Percentiles rank a stretch among this genome's conserved stretches.
These are phyloP conservation scores for Phytopythium litorale DNA, from an alignment of 352 stramenopile genomes.

Conservation along the genomic window DNA sequence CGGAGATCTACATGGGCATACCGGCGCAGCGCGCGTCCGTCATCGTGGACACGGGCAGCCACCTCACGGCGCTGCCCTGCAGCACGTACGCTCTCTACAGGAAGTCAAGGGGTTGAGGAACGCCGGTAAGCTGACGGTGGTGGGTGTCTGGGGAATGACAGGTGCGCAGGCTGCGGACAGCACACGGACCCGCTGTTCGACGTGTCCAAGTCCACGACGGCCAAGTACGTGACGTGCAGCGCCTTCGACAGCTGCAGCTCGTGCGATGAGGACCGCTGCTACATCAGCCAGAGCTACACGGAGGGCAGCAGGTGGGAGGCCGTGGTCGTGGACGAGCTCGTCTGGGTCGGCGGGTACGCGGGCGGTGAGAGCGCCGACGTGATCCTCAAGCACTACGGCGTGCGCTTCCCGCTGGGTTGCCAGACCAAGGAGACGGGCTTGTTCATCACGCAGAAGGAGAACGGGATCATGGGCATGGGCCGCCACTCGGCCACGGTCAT, in stretches of 20 bases:
- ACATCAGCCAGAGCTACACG: constrained; percentile 81
- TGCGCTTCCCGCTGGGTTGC: constrained; percentile 75
- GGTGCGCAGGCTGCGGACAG: constrained; percentile 56
- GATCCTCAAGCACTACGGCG: constrained; percentile 57
- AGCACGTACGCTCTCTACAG: constrained; percentile 22
- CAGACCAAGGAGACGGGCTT: constrained; percentile 81
- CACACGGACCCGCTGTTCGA: constrained; percentile 80
- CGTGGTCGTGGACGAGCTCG: constrained; percentile 72
- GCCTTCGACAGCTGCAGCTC: constrained; percentile 45
- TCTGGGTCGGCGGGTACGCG: constrained; percentile 71
- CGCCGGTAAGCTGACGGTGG: not conserved
- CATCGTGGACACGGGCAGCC: constrained; percentile 82
- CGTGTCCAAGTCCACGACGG: constrained; percentile 71
- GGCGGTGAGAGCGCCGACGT: constrained; percentile 35
- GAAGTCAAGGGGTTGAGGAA: no score
- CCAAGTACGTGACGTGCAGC: constrained; percentile 58
- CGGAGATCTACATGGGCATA: constrained; percentile 77
- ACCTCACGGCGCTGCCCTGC: constrained; percentile 76
- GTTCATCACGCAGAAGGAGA: constrained; percentile 85
- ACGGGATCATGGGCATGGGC: constrained; percentile 89
- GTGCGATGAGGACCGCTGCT: constrained; percentile 63
- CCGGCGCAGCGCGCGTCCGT: constrained; percentile 79
- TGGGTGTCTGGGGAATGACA: constrained; percentile 6
- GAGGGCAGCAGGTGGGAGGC: constrained; percentile 88
- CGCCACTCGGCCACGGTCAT: constrained; percentile 62